These are phyloP conservation scores for Penicillium nordicum DNA, from an alignment of 2,329 filamentous ascomycete genomes.

Conservation along the genomic window DNA sequence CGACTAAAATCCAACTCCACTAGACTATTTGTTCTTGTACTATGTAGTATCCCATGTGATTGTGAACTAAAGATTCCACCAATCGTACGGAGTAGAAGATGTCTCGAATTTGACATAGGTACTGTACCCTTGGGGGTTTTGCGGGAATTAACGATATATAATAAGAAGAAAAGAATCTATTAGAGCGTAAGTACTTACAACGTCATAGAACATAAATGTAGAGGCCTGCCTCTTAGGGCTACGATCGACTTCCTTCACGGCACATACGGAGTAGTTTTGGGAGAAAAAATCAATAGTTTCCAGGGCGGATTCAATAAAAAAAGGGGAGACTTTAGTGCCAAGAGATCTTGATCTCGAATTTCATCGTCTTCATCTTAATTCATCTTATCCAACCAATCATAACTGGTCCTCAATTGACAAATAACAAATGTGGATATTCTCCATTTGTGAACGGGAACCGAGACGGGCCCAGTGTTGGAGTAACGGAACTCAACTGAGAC, in stretches of 20 bases:
- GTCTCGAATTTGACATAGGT: background rate
- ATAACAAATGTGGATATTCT: background rate
- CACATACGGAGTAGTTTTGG: background rate
- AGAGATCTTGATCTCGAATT: slow-evolving; percentile 8
- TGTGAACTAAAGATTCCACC: background rate
- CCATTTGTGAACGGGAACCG: background rate
- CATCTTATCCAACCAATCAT: background rate
- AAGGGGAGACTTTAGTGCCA: background rate
- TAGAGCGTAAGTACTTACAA: background rate
- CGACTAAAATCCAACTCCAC: background rate
- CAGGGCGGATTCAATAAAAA: slow-evolving; percentile 1
- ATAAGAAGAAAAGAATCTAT: no score
- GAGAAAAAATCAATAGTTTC: background rate
- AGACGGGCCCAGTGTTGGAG: background rate
- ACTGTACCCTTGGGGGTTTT: no score
- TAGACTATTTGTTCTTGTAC: background rate
- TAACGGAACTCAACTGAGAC: background rate
- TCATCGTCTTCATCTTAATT: background rate
- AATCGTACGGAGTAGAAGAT: background rate
- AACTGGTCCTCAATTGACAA: background rate
- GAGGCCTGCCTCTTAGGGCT: background rate
- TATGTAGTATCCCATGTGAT: background rate
- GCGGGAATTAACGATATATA: background rate
- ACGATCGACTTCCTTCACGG: slow-evolving; percentile 2
- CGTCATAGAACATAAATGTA: background rate